Percentiles rank a stretch among this genome's conserved stretches.
Evolutionary conservation across 1,139 yeast species (phyloP).

Genomic region (Taphrina wiesneri): DNA sequence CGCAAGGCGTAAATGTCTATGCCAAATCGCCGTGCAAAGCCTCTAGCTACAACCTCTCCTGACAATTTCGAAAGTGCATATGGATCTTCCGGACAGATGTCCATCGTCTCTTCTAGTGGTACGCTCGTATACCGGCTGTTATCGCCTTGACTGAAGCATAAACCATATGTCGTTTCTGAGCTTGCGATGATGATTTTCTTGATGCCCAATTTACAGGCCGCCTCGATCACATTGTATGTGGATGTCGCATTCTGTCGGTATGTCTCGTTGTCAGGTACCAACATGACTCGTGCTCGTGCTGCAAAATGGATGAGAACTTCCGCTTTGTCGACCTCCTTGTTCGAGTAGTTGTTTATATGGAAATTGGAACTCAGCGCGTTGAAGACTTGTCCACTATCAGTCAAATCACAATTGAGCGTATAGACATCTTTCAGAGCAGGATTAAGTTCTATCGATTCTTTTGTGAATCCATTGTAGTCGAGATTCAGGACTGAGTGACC

Average conservation of each 20-base stretch:
- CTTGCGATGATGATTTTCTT: constrained; percentile 41
- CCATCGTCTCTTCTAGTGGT: constrained; percentile 40
- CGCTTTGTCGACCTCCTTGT: not conserved
- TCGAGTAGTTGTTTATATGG: constrained; percentile 1
- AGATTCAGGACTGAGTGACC: constrained; percentile 33
- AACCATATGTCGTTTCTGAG: constrained; percentile 40
- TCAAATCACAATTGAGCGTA: constrained; percentile 33
- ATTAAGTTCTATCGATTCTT: constrained; percentile 12
- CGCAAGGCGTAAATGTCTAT: constrained; percentile 34
- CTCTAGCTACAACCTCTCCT: constrained; percentile 39
- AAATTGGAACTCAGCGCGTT: constrained; percentile 29
- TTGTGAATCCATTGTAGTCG: constrained; percentile 17
- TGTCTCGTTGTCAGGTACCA: constrained; percentile 39
- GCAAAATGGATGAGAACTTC: constrained; percentile 35
- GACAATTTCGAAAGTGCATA: constrained; percentile 41
- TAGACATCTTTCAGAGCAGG: constrained; percentile 30
- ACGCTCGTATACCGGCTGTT: constrained; percentile 37
- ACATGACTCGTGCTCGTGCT: constrained; percentile 27
- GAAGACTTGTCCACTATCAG: constrained; percentile 34
- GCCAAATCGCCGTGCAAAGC: constrained; percentile 36
- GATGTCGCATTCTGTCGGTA: constrained; percentile 38
- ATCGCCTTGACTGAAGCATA: constrained; percentile 38
- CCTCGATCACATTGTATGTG: constrained; percentile 40
- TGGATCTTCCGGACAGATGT: constrained; percentile 40
- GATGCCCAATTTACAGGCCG: constrained; percentile 41